Evolutionary conservation across 352 stramenopile species (phyloP), one percentile per base, ranked within the genome.

Genomic region (Phytophthora pistaciae): DNA sequence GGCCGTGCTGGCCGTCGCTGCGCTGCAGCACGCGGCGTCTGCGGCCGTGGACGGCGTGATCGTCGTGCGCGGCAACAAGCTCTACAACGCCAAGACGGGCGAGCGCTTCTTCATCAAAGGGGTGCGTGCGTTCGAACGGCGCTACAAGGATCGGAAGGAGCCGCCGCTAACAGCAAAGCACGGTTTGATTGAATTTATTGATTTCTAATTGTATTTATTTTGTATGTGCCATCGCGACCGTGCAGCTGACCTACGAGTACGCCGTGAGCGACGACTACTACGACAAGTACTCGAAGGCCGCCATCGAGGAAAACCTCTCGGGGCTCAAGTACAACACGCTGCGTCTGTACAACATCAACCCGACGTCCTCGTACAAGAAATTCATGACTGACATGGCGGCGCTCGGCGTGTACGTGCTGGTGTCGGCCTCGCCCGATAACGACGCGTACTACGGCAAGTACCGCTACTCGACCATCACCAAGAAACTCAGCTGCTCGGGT

Each of bases 61-160:
- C 56, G 48, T 96, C 53, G 90, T 96, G 66, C 88, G 88, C 53
- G 90, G 90, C 56, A 95, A 94, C 85, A 95, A 96, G 66, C 85
- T 96, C 75, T 96, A 93, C 77, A 92, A 96, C 66, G 73, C 75
- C 31, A 92, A 92, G 20, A 85, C 88, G 13, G 83, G 84, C 70
- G 85, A 95, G 65, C 90, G 90, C 46, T 96, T 96, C 68, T 89
- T 95, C 76, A 93, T 96, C 62, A 92, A 94, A 74, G 89, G 89
- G 56, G 87, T 92, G 76, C 74, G 87, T 92, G 76, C 74, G 84
- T 95, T 66, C 52, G 52, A 70, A 70, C 27, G 27, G 23, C 29
- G 23, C n/a, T 25, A 56, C 60, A 44, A 71, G 27, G 50, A 77
- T 74, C 50, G 55, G 49, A 63, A 65, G 42, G 60, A 73, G 49